Base-by-base conservation (phyloP, 129 eudicot species). In the Centrapalus pauciflorus region DNA sequence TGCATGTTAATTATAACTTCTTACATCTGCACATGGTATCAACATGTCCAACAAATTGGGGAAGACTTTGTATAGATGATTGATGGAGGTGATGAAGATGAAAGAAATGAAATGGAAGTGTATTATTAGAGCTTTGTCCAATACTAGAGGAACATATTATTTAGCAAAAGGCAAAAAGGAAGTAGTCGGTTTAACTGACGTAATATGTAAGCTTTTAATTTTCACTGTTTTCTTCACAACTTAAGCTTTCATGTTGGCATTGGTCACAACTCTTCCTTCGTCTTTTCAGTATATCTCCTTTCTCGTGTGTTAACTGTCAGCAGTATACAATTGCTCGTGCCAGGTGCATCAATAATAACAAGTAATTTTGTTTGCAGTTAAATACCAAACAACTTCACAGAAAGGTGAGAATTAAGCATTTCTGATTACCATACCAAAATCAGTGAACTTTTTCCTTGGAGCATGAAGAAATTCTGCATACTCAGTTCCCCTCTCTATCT, bases 381-480 rank as follows among this genome's bases (percentile, higher is more conserved):
- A 64, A 66, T 23, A 16, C 55, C 35, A 37, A 3, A 51, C 8
- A 40, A 43, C 70, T 69, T 20, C n/a, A 25, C n/a, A 38, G 21
- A 69, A 29, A 70, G 25, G 41, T n/a, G 21, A 40, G 30, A 37
- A 61, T 69, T 32, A 64, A 11, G 35, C 12, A 54, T 28, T 66
- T 45, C 19, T 10, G 45, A 57, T 55, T 9, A 72, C 49, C 94
- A 20, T 72, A 94, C 99, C 99, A 80, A 94, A 94, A 79, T 89
- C 96, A n/a, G 84, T 56, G 66, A 89, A 82, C 78, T 49, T 86
- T 72, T 79, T 94, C 90, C 77, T 89, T 35, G 99, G 95, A 50
- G 91, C 86, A 80, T 94, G 99, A 59, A 94, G 90, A 80, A 94
- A 94, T 79, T 94, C 99, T 26, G 95, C 99, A 67, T 94, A 86